Evolutionary conservation across 225 moss, liverwort and hornwort genomes (phyloP), one percentile per base, ranked within the genome.

Genomic region (Neckera pumila): DNA sequence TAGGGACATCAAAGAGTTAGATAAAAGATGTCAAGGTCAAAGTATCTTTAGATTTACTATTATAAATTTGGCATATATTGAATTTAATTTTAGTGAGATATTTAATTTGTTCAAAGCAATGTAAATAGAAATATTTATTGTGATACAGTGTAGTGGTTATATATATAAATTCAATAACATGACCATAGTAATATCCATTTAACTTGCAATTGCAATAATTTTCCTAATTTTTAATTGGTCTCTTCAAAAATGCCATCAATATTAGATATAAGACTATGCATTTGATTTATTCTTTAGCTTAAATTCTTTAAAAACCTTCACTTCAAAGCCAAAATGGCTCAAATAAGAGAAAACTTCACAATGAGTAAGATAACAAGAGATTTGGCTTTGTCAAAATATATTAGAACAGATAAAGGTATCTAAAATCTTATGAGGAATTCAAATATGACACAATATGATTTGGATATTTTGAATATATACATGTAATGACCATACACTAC

Each of bases 1-100:
- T 17, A 28, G 0, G 6, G 3, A 45, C 6, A 43, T 17, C 3
- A 28, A 71, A 2, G 8, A 17, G 1, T 3, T 27, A 17, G 6
- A 45, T 10, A 30, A 30, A 72, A 27, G 11, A 73, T 73, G 28
- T 45, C 11, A 28, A 45, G 11, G 45, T 28, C 17, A 43, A 28
- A 43, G 0, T 1, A 28, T 27, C 42, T 40, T 42, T 40, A 40
- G 1, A 71, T 13, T 17, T 43, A 72, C 28, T 43, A 45, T 45
- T 45, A 45, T 43, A 3, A 4, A 45, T 17, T 2, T 45, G 3
- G 10, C 16, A 16, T 1, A 28, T 28, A 6, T 73, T 45, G 17
- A 45, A 45, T 28, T 11, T 28, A 6, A 45, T 17, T 73, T 72
- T 10, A 30, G 9, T 0, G 1, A 0, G 9, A 1, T 42, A 42